Base-by-base conservation (phyloP, 1,284 basidiomycete species). In the Tremellales sp. region DNA sequence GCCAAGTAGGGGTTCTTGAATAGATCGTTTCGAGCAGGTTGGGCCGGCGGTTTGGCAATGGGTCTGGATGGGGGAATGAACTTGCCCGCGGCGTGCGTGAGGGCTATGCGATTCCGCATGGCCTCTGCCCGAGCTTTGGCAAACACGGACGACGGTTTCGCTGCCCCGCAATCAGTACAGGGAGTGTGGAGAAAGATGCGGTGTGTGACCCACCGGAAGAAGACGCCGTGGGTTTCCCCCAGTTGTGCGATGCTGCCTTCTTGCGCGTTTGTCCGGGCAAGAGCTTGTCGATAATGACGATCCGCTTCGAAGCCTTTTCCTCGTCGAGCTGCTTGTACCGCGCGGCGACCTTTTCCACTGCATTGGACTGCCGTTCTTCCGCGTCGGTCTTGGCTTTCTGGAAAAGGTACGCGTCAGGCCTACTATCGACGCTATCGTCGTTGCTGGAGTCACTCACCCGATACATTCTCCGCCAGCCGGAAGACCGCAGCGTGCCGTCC, bases 401-500 rank as follows among this genome's bases (percentile, higher is more conserved):
- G 8, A 48, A 8, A 18, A 18, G 16, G 34, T 36, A n/a, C n/a
- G n/a, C n/a, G n/a, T n/a, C n/a, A n/a, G n/a, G n/a, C n/a, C n/a
- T n/a, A n/a, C n/a, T 10, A 31, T 31, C 29, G 10, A 39, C 8
- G 2, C 19, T 7, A 34, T 25, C 8, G 40, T 32, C n/a, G 12
- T 16, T 3, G 18, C 16, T 5, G 13, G 37, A 48, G 14, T 9
- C 4, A 47, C 65, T 50, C 44, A 71, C 68, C 28, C 53, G 53
- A 37, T 65, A 69, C 64, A 65, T 67, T 34, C 63, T 44, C 18
- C 68, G 47, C 68, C 68, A 71, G 26, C 68, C 68, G 3, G 46
- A 51, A 0, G 58, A 63, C 14, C 68, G 45, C 3, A 43, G 53
- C 38, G 58, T 43, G 2, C 68, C 68, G 13, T 58, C 34, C 5